Base-by-base conservation (phyloP, 345 rosid genomes). In the Hypericum perforatum region DNA sequence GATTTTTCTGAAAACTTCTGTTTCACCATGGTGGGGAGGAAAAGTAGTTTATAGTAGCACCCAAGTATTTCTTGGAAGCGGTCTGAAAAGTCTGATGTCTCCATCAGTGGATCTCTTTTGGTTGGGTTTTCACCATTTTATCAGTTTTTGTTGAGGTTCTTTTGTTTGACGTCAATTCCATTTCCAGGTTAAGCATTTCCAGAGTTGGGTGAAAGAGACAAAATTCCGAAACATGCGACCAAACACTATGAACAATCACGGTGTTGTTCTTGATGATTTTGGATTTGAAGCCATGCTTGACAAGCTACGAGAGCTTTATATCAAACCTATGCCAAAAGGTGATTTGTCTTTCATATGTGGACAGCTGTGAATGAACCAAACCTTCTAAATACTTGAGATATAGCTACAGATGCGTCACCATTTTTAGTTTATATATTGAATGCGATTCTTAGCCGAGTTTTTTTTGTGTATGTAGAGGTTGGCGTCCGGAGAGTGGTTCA, bases 401-500 rank as follows among this genome's bases (percentile, higher is more conserved):
- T 9, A 49, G 6, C 37, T 12, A 10, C 5, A 14, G 37, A 10
- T 58, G 37, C 5, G 42, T 32, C 11, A 9, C 41, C 16, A 43
- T 9, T 13, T 10, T 37, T 16, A 32, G 13, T 38, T 4, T 22
- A 4, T 22, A 1, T 4, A 22, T 22, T 22, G 2, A 22, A 1
- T 22, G 32, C 32, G 1, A 5, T 29, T 49, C 32, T 43, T 59
- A 39, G 13, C 57, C 46, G 8, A 11, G 13, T 43, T 44, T 41
- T 46, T 43, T 54, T 7, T 13, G 43, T 7, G 13, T 47, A n/a
- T 61, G 60, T 74, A 91, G 96, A 74, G 98, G 66, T 67, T 91
- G 73, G 96, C 98, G 6, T 81, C 86, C 54, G 98, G 98, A 46
- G 98, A 91, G 71, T 91, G 98, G 96, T 91, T 91, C 73, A 87